Evolutionary conservation across 176 grass and related monocot species (phyloP), one percentile per base, ranked within the genome.

Genomic region (Dactylis glomerata): DNA sequence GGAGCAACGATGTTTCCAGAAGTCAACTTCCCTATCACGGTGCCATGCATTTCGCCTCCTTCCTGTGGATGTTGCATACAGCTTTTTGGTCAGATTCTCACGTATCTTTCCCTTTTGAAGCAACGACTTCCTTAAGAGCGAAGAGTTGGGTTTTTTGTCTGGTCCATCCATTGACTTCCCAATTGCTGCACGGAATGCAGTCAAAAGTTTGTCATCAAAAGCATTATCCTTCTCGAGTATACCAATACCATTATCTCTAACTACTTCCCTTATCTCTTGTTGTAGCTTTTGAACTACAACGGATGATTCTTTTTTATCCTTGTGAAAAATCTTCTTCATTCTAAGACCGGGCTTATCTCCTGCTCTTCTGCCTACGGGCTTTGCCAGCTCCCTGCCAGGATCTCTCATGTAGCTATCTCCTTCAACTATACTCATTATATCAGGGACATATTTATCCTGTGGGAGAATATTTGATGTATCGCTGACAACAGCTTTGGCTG

Each of bases 41-140:
- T 93, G 90, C 96, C 96, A 98, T 75, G 85, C 85, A 78, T 78
- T 84, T 70, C 81, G 80, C 76, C 89, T 89, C 70, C 91, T 93
- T 79, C 96, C 96, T 52, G 73, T 90, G 33, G 93, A 80, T 72
- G 92, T 76, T 58, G 81, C 90, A 83, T 98, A 98, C 73, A 98
- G 89, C 88, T 94, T 98, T 81, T 98, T 98, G 19, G 92, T 95
- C 76, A 98, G 87, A 80, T 94, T 98, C 23, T 98, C 91, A 83
- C 96, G 92, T 63, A 86, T 84, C 55, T 92, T 98, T 45, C 96
- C 96, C 78, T 92, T 95, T 47, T 95, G 87, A 54, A 86, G 85
- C 79, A 95, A 85, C 38, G 91, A 81, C 16, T 87, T 91, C 73
- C 88, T 98, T 73, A 91, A 55, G 73, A 89, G 68, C 28, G 87